phyloP scores from a whole-genome alignment of 1,284 basidiomycete genomes.

The Ustilago loliicola region DNA sequence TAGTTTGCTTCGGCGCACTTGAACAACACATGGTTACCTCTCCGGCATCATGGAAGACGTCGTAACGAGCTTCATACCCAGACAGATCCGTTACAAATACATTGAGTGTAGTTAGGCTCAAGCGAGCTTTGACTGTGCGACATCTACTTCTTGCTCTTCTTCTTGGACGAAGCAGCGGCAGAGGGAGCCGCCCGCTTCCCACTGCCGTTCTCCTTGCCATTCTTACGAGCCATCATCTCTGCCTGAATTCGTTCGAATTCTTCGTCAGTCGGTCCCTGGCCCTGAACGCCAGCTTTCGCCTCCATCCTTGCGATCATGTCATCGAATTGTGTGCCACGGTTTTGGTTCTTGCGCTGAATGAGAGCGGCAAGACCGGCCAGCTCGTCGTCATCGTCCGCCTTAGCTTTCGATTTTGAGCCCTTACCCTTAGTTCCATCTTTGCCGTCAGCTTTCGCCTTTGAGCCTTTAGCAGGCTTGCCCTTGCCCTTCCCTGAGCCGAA shows the following conservation, averaged over 20 bases:
- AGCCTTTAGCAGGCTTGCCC: conserved; percentile 26
- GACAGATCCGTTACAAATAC: conserved; percentile 24
- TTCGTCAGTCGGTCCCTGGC: conserved; percentile 46
- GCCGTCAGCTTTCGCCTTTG: conserved; percentile 11
- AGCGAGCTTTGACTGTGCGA: not conserved
- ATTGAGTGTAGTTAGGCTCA: not conserved
- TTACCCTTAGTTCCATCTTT: conserved; percentile 24
- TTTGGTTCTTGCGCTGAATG: conserved; percentile 54
- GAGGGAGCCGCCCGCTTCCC: conserved; percentile 38
- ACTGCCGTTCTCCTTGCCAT: conserved; percentile 36
- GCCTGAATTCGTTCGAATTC: conserved; percentile 57
- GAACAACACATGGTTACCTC: not conserved
- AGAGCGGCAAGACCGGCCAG: conserved; percentile 54
- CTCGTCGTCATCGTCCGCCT: conserved; percentile 42
- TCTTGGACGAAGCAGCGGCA: conserved; percentile 26
- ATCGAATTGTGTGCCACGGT: conserved; percentile 56
- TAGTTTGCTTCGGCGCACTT: not conserved
- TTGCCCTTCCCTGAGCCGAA: conserved; percentile 56
- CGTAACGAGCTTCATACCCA: not conserved
- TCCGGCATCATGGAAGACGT: no score
- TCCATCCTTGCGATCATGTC: conserved; percentile 63
- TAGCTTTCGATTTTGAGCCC: conserved; percentile 31
- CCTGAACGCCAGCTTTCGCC: conserved; percentile 54
- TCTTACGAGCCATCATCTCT: conserved; percentile 49
- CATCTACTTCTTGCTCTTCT: conserved; percentile 44